Evolutionary conservation across 2,329 filamentous ascomycete genomes (phyloP), one percentile per base, ranked within the genome.

Genomic region (Aspergillus fischeri): DNA sequence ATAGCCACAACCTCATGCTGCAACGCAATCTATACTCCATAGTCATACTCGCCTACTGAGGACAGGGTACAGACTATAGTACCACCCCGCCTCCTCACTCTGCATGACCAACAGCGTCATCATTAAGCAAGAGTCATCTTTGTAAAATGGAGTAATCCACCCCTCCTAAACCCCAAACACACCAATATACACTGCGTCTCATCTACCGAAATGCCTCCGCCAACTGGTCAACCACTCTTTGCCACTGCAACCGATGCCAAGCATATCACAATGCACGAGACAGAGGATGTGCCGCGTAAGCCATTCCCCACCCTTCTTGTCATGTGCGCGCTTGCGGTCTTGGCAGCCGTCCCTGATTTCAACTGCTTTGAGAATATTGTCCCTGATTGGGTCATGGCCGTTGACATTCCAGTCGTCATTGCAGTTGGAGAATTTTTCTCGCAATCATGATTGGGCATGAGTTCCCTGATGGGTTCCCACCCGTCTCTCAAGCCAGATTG

Each of bases 201-300:
- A 38, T 44, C n/a, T 3, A 17, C n/a, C 9, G 2, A 29, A 11
- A 21, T 21, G 17, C 14, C 41, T 21, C 20, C 4, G 5, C 21
- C 42, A 45, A 45, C 42, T 45, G 42, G 42, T 45, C 52, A 42
- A 61, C 60, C 29, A 57, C 60, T 20, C 21, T 45, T 45, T 45
- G 20, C 42, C 42, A 45, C 41, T 24, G 20, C 3, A 20, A 20
- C 42, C 20, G n/a, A 24, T 45, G 42, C 42, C 42, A 45, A 45
- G 42, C 42, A 45, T 38, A 47, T 47, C 11, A 27, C 21, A 27
- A 47, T 24, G 24, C 44, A 47, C 10, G 20, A 14, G 20, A 21
- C n/a, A 4, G 42, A 45, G 20, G 8, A 44, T 47, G 44, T 47
- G 44, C 44, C 44, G 44, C 44, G 44, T 47, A 47, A 47, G 44